A percentile compares a stretch with the other conserved stretches of the same genome.
These are phyloP conservation scores for Zygosaccharomyces gambellarensis DNA, from an alignment of 805 yeast genomes.

Conservation along the genomic window DNA sequence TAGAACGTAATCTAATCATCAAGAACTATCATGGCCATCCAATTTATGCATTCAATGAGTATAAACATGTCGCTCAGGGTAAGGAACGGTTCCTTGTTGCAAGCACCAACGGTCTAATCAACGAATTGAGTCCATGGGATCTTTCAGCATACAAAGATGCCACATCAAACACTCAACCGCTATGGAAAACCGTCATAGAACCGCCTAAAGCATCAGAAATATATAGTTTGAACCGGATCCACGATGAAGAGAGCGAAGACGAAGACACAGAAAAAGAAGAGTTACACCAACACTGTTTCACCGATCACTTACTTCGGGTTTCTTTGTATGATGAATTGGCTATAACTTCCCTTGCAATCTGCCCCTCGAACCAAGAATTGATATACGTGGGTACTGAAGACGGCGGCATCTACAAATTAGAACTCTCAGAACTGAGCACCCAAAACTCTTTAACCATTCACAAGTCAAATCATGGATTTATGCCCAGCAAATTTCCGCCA, in stretches of 20 bases:
- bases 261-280: background rate
- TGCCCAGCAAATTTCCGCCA: constrained; percentile 14
- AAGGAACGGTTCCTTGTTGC: constrained; percentile 19
- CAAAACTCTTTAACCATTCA: constrained; percentile 8
- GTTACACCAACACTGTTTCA: constrained; percentile 4
- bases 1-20: constrained; percentile 21
- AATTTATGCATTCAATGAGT: constrained; percentile 16
- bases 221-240: constrained; percentile 3
- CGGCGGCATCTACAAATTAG: constrained; percentile 28
- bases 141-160: constrained; percentile 16
- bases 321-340: constrained; percentile 19
- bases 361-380: constrained; percentile 21
- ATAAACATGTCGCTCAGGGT: constrained; percentile 6
- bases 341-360: constrained; percentile 15
- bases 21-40: constrained; percentile 21
- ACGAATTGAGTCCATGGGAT: constrained; percentile 21
- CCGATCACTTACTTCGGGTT: constrained; percentile 11
- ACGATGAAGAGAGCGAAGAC: constrained; percentile 2
- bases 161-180: constrained; percentile 6
- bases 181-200: constrained; percentile 9
- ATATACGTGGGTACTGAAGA: constrained; percentile 26
- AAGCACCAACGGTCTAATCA: constrained; percentile 19
- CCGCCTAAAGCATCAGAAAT: constrained; percentile 18
- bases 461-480: constrained; percentile 21
- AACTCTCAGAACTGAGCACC: constrained; percentile 6